Percentiles rank a stretch among this genome's conserved stretches.
These are phyloP conservation scores for Vigna trinervia DNA, from an alignment of 306 rosid genomes.

Conservation along the genomic window DNA sequence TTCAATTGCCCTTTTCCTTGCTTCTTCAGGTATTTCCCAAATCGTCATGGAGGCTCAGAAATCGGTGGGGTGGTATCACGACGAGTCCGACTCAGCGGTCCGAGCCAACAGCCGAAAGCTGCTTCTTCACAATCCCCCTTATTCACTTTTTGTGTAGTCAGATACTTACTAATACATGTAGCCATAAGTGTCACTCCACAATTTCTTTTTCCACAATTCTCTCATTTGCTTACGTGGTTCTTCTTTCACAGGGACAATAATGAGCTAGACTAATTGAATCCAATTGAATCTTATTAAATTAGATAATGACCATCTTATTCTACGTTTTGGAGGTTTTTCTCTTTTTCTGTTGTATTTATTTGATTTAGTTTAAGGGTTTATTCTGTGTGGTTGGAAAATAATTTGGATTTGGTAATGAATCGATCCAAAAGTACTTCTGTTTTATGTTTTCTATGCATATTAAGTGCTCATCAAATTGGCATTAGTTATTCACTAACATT, in stretches of 20 bases:
- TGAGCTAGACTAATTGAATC: slow-evolving; percentile 6
- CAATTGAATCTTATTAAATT: slow-evolving; percentile 33
- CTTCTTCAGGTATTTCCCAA: slow-evolving; percentile 69
- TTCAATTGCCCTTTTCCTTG: not conserved
- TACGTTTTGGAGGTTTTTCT: slow-evolving; percentile 22
- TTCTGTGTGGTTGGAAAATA: slow-evolving; percentile 10
- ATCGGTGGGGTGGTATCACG: slow-evolving; percentile 73
- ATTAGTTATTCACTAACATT: slow-evolving; percentile 1
- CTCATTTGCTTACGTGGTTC: slow-evolving; percentile 27
- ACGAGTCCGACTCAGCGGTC: slow-evolving; percentile 38
- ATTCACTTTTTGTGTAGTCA: slow-evolving; percentile 1
- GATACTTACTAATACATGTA: not conserved
- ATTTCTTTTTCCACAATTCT: not conserved
- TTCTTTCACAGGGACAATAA: slow-evolving; percentile 3
- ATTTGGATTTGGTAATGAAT: slow-evolving; percentile 10
- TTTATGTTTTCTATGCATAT: not conserved
- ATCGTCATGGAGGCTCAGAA: slow-evolving; percentile 86
- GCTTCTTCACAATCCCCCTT: slow-evolving; percentile 30
- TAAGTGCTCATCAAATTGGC: not conserved
- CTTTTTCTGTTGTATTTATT: slow-evolving; percentile 6
- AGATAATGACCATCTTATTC: not conserved
- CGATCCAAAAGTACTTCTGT: not conserved
- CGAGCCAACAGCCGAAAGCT: slow-evolving; percentile 37
- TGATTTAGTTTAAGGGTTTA: not conserved
- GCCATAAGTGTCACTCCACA: not conserved